Evolutionary conservation across 371 early-diverging fungal genomes (phyloP), one percentile per base, ranked within the genome.

Genomic region (Lichtheimia corymbifera): DNA sequence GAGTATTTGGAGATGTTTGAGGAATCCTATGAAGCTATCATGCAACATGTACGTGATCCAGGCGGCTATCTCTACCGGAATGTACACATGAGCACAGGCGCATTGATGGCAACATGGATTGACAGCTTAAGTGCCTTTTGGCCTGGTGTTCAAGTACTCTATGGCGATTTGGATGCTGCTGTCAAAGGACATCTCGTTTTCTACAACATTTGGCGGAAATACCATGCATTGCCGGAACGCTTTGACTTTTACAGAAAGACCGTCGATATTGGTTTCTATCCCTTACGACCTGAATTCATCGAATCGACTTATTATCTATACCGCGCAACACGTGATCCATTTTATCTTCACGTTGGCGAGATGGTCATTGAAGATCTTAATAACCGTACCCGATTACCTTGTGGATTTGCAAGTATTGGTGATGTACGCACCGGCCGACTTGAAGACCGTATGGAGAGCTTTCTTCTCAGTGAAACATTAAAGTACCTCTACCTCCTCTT

Each of bases 361-460:
- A 88, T 87, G 87, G 76, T 97, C 1, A 57, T 96, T 4, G 67
- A 85, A 5, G 96, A 96, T 64, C 66, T 98, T 1, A 86, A 96
- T 55, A 73, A 74, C 18, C 76, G 80, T 25, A 80, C 89, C 1
- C 85, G 91, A 44, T 84, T 91, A 0, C 68, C 71, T 13, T 97
- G 98, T 65, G 98, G 98, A 2, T 97, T 87, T 86, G 93, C 93
- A 0, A 73, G 87, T 0, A 63, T 96, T 27, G 75, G 75, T 9
- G 82, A 92, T 67, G 90, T 97, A 1, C 62, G 71, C 4, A 84
- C 83, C 0, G 85, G 83, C 28, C 69, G 71, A 13, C 65, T 83
- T 4, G 95, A 93, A 28, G 92, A 92, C 57, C 82, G 98, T 3
- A 97, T 97, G 96, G 97, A 97, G 62, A 94, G 93, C 62, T 97